phyloP scores from a whole-genome alignment of 306 rosid species.

The Fagus sylvatica region DNA sequence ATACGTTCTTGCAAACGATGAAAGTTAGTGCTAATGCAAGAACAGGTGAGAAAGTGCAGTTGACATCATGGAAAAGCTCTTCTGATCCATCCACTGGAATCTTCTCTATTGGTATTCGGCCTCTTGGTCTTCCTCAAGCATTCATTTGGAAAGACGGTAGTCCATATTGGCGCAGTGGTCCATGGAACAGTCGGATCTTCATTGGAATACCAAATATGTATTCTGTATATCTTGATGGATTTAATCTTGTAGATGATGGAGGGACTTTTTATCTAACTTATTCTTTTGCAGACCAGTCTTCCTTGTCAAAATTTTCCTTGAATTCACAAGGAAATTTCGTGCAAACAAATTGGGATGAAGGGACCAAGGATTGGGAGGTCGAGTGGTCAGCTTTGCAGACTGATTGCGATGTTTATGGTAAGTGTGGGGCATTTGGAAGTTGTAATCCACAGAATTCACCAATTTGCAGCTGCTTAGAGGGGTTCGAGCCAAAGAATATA shows the following conservation, averaged over 20 bases:
- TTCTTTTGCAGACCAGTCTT: background rate
- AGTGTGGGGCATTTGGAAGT: conserved; percentile 26
- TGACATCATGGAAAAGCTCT: conserved; percentile 42
- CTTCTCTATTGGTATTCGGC: conserved; percentile 25
- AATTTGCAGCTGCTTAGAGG: conserved; percentile 41
- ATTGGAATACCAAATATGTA: conserved; percentile 42
- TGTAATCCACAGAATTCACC: background rate
- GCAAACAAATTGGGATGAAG: background rate
- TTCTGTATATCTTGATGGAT: conserved; percentile 32
- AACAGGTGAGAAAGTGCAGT: conserved; percentile 24
- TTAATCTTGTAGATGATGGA: conserved; percentile 22
- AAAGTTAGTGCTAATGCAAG: conserved; percentile 29
- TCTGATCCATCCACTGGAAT: conserved; percentile 43
- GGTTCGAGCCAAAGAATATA: conserved; percentile 35
- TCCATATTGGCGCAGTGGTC: conserved; percentile 55
- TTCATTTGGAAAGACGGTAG: conserved; percentile 41
- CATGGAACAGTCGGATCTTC: conserved; percentile 46
- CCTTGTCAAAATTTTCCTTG: background rate
- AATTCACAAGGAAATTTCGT: conserved; percentile 29
- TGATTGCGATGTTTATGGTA: conserved; percentile 41
- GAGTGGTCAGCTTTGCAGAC: background rate
- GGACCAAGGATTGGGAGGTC: background rate
- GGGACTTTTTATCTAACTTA: conserved; percentile 39
- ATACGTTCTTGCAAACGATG: conserved; percentile 36
- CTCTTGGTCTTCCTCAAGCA: conserved; percentile 34